A percentile compares a stretch with the other conserved stretches of the same genome.
Conservation (phyloP, 2,329 filamentous ascomycete genomes). For the Diaporthe sp. region DNA sequence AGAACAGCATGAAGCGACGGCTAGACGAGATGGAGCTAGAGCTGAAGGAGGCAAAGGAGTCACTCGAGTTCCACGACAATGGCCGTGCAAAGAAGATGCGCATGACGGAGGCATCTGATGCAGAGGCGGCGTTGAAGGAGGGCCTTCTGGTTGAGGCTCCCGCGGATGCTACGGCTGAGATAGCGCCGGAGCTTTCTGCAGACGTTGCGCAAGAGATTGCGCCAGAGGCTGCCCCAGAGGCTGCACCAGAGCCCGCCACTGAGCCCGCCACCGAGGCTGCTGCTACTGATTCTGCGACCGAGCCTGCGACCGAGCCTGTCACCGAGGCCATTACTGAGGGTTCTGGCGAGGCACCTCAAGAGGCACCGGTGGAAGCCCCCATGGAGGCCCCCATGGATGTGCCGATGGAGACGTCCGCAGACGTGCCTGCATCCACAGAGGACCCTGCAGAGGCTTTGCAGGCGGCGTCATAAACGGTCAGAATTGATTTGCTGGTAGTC, state of each 20-base stretch:
- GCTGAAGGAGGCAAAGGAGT: conserved; percentile 53
- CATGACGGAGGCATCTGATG: conserved; percentile 42
- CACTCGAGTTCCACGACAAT: conserved; percentile 45
- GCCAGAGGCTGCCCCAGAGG: background rate
- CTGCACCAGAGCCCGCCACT: background rate
- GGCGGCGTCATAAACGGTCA: background rate
- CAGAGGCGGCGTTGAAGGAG: conserved; percentile 19
- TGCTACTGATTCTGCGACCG: background rate
- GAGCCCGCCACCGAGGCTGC: background rate
- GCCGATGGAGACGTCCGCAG: conserved; percentile 11
- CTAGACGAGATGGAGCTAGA: conserved; percentile 83
- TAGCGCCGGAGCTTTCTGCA: conserved; percentile 5
- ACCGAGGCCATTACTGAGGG: background rate
- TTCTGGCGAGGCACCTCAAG: conserved; percentile 15
- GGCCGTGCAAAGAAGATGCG: conserved; percentile 49
- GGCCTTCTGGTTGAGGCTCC: conserved; percentile 23
- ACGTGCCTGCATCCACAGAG: conserved; percentile 15
- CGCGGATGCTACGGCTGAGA: background rate
- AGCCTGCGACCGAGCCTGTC: background rate
- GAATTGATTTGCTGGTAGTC: conserved; percentile 5
- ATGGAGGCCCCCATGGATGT: conserved; percentile 9
- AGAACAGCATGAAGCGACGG: conserved; percentile 84
- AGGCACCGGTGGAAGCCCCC: background rate
- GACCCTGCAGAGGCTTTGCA: conserved; percentile 17
- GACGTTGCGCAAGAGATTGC: conserved; percentile 20